Evolutionary conservation across 106 monocot genomes (phyloP).

Genomic region (Triglochin maritima): DNA sequence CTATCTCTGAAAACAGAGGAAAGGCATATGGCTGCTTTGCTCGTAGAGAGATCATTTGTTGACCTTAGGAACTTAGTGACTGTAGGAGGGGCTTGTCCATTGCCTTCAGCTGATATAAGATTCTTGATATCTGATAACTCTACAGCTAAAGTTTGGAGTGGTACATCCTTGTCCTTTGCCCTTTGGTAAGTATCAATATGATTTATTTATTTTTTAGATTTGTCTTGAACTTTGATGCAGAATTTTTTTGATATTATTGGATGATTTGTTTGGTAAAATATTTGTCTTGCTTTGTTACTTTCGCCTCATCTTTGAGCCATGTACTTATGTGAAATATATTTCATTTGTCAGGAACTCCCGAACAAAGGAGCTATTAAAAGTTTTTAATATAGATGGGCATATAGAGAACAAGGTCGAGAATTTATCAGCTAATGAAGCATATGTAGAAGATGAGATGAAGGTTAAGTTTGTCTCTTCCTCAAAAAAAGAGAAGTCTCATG

Average conservation of each 20-base stretch:
- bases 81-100: slow-evolving; percentile 51
- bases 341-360: slow-evolving; percentile 63
- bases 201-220: neutral
- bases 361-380: slow-evolving; percentile 80
- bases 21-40: slow-evolving; percentile 68
- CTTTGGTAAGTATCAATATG: slow-evolving; percentile 46
- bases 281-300: neutral
- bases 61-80: slow-evolving; percentile 66
- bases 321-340: neutral
- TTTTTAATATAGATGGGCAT: slow-evolving; percentile 87
- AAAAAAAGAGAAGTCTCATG: slow-evolving; percentile 80
- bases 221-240: neutral
- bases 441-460: slow-evolving; percentile 74
- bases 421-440: slow-evolving; percentile 30
- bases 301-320: neutral
- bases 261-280: neutral
- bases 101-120: slow-evolving; percentile 65
- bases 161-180: slow-evolving; percentile 47
- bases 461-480: slow-evolving; percentile 42
- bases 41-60: slow-evolving; percentile 70
- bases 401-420: slow-evolving; percentile 48
- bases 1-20: slow-evolving; percentile 61
- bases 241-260: neutral
- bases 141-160: slow-evolving; percentile 76
- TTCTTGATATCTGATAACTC: slow-evolving; percentile 59